Conservation (phyloP, 352 stramenopile genomes). For the Pythium sp. region DNA sequence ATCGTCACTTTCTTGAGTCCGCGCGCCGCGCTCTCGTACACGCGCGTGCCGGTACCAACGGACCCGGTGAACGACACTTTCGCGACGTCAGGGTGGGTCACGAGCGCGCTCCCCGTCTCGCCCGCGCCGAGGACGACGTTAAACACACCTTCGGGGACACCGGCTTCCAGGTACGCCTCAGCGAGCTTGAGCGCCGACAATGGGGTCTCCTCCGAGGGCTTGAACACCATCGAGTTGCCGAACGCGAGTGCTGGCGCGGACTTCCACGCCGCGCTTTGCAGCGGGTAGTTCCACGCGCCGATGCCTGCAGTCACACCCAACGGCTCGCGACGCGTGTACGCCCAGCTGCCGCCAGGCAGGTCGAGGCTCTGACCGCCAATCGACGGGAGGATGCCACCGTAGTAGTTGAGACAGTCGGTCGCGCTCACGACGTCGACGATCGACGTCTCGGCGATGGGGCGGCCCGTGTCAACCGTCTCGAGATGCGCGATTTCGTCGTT, state of each 20-base stretch:
- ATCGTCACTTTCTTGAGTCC: conserved; percentile 88
- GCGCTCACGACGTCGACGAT: conserved; percentile 70
- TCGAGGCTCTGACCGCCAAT: conserved; percentile 73
- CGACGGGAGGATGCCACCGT: conserved; percentile 58
- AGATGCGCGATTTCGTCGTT: conserved; percentile 68
- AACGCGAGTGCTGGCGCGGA: conserved; percentile 78
- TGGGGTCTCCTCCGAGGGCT: conserved; percentile 87
- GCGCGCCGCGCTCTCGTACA: conserved; percentile 68
- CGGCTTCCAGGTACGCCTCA: conserved; percentile 64
- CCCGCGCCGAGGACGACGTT: conserved; percentile 74
- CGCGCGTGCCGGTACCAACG: conserved; percentile 54
- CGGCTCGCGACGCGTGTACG: conserved; percentile 74
- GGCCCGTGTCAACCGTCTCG: conserved; percentile 78
- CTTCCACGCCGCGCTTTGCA: conserved; percentile 82
- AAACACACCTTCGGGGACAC: conserved; percentile 72
- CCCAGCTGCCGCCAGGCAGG: conserved; percentile 60
- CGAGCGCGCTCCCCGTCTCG: conserved; percentile 52
- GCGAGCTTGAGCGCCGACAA: conserved; percentile 65
- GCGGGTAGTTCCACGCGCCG: conserved; percentile 81
- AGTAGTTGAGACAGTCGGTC: conserved; percentile 79
- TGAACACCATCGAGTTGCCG: conserved; percentile 92
- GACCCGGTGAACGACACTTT: conserved; percentile 90
- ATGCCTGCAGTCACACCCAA: conserved; percentile 73
- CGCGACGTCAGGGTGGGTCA: conserved; percentile 45
- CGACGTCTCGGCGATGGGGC: conserved; percentile 70